Percentiles rank a stretch among this genome's conserved stretches.
Evolutionary conservation across 1,139 yeast species (phyloP).

Genomic region (Saccharomyces hybrid): DNA sequence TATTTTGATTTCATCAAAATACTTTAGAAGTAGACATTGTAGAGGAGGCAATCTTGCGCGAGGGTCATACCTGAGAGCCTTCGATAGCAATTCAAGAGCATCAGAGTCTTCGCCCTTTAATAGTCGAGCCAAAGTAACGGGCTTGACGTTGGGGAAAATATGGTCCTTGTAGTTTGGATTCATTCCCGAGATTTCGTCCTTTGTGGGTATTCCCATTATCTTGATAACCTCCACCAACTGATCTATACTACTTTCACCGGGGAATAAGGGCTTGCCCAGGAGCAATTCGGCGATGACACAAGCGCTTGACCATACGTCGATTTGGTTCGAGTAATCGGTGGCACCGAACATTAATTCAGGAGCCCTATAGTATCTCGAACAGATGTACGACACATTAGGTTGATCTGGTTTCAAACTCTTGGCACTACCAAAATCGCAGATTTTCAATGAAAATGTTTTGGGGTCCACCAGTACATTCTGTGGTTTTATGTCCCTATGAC

Average conservation of each 20-base stretch:
- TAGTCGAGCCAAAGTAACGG: conserved; percentile 80
- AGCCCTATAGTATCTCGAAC: conserved; percentile 94
- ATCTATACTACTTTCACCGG: conserved; percentile 96
- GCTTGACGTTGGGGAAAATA: conserved; percentile 91
- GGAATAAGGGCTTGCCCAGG: conserved; percentile 92
- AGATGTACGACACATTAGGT: conserved; percentile 91
- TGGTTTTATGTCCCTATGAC: conserved; percentile 97
- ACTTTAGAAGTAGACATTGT: conserved; percentile 28
- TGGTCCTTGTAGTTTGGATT: conserved; percentile 97
- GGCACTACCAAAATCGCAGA: conserved; percentile 98
- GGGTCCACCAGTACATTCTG: conserved; percentile 90
- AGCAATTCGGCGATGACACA: conserved; percentile 97
- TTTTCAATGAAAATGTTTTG: conserved; percentile 68
- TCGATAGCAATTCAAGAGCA: conserved; percentile 28
- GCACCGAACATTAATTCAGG: conserved; percentile 91
- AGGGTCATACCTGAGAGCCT: conserved; percentile 30
- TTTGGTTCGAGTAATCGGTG: conserved; percentile 85
- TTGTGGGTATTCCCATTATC: conserved; percentile 89
- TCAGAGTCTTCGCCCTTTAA: conserved; percentile 46
- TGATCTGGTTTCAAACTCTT: conserved; percentile 81
- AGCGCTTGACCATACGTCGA: conserved; percentile 96
- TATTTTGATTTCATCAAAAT: conserved; percentile 29
- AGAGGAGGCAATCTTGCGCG: conserved; percentile 28
- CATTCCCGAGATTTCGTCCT: conserved; percentile 90
- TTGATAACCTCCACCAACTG: conserved; percentile 95